phyloP scores from a whole-genome alignment of 1,284 basidiomycete genomes.

The Leccinum solheimii region DNA sequence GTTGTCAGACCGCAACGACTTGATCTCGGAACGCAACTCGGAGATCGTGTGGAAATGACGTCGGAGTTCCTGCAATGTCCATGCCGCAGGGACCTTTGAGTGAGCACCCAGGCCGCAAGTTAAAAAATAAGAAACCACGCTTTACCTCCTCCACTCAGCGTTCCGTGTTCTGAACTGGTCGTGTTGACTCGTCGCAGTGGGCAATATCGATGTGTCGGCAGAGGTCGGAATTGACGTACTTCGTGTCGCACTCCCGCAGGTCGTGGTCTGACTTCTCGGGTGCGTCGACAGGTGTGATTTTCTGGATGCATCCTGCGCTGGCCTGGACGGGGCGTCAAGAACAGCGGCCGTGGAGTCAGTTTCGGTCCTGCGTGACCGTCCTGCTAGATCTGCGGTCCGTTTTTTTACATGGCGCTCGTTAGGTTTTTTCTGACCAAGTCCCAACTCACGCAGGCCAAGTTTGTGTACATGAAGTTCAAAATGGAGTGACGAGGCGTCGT shows the following conservation, averaged over 20 bases:
- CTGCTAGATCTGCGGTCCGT: no score
- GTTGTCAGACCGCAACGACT: slow-evolving; percentile 88
- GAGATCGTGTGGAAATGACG: slow-evolving; percentile 93
- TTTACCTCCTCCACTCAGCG: slow-evolving; percentile 70
- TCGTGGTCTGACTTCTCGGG: no score
- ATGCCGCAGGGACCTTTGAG: background rate
- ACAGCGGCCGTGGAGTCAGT: no score
- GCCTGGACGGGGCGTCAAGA: no score
- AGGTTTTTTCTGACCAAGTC: no score
- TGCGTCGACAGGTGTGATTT: no score
- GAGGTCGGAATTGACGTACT: slow-evolving; percentile 70
- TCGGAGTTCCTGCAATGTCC: slow-evolving; percentile 71
- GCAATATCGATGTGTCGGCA: slow-evolving; percentile 88
- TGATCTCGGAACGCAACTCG: slow-evolving; percentile 85
- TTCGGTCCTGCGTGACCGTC: no score
- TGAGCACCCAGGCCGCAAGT: slow-evolving; percentile 2
- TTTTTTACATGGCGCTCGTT: no score
- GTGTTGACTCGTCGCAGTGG: slow-evolving; percentile 94
- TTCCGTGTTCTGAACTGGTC: slow-evolving; percentile 96
- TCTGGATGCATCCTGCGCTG: no score
- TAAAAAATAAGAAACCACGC: background rate
- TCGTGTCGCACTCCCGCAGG: slow-evolving; percentile 37
- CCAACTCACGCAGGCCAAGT: no score
- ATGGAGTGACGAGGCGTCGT: no score
- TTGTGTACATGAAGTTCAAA: no score